These are phyloP conservation scores for Diaporthe amygdali DNA, from an alignment of 2,329 filamentous ascomycete species.

Conservation along the genomic window DNA sequence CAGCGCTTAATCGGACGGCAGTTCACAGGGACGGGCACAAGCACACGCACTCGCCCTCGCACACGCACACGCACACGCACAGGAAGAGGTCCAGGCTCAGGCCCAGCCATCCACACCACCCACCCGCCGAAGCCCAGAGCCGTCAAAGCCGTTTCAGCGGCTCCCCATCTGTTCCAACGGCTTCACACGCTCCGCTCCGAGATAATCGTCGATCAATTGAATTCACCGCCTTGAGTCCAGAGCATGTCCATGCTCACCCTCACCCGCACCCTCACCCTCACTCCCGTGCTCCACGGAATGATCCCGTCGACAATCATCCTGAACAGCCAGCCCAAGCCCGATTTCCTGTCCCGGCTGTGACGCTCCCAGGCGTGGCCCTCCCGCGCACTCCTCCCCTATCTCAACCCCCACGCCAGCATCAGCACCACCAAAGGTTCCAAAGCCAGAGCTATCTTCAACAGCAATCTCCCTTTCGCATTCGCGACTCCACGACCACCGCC, in stretches of 20 bases:
- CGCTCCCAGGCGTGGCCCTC: slow-evolving; percentile 24
- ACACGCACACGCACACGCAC: not conserved
- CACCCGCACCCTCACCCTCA: slow-evolving; percentile 3
- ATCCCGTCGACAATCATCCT: slow-evolving; percentile 26
- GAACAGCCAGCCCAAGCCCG: slow-evolving; percentile 38
- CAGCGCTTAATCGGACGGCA: slow-evolving; percentile 1
- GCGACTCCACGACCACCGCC: slow-evolving; percentile 33
- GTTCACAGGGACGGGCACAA: not conserved
- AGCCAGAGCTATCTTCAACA: slow-evolving; percentile 27
- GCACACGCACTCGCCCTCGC: not conserved
- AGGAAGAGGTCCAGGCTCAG: not conserved
- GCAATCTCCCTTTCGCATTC: slow-evolving; percentile 51
- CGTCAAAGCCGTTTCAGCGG: slow-evolving; percentile 52
- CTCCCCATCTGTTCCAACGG: slow-evolving; percentile 49
- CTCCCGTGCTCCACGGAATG: slow-evolving; percentile 2
- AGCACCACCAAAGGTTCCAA: slow-evolving; percentile 28
- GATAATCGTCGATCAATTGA: slow-evolving; percentile 26
- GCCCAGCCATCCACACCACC: not conserved
- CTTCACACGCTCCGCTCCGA: slow-evolving; percentile 46
- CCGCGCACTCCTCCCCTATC: slow-evolving; percentile 29
- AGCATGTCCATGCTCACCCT: not conserved
- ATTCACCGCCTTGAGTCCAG: slow-evolving; percentile 18
- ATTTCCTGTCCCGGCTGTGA: slow-evolving; percentile 1
- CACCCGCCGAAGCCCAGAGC: slow-evolving; percentile 21
- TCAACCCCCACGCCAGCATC: slow-evolving; percentile 26